Conservation (phyloP, 2,329 filamentous ascomycete genomes). For the Zarea fungicola region DNA sequence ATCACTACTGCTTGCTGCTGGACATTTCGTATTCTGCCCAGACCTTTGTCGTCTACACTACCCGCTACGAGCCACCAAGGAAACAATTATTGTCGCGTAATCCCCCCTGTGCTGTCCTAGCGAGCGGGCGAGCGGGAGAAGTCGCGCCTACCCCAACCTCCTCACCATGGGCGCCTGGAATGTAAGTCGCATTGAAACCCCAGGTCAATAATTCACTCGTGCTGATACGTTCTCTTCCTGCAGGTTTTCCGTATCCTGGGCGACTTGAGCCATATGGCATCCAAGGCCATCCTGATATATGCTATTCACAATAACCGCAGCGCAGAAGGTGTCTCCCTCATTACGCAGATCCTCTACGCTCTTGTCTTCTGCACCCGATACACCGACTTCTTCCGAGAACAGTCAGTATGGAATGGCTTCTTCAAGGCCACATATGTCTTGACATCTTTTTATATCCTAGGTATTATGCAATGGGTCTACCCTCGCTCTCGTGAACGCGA, state of each 20-base stretch:
- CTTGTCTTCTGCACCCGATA: constrained; percentile 84
- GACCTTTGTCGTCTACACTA: not conserved
- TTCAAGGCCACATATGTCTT: constrained; percentile 88
- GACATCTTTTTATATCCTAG: constrained; percentile 80
- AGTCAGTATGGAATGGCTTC: constrained; percentile 62
- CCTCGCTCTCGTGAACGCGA: constrained; percentile 86
- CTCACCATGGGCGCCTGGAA: constrained; percentile 37
- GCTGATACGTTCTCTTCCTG: not conserved
- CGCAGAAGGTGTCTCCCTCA: constrained; percentile 85
- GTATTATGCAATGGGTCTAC: constrained; percentile 79
- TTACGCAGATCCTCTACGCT: constrained; percentile 84
- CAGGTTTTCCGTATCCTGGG: constrained; percentile 70
- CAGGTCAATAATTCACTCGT: not conserved
- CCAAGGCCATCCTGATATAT: constrained; percentile 86
- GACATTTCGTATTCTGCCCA: not conserved
- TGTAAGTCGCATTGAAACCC: constrained; percentile 23
- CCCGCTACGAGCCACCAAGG: not conserved
- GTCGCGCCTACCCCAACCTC: constrained; percentile 2
- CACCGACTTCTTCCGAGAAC: constrained; percentile 67
- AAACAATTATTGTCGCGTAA: too few relatives aligned
- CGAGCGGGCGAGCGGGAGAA: too few relatives aligned
- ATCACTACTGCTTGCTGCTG: not conserved
- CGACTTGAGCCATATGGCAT: constrained; percentile 78
- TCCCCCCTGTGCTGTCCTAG: too few relatives aligned
- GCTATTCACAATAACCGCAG: constrained; percentile 84